Base-by-base conservation (phyloP, 805 yeast genomes). In the Saccharomycopsis selenospora region DNA sequence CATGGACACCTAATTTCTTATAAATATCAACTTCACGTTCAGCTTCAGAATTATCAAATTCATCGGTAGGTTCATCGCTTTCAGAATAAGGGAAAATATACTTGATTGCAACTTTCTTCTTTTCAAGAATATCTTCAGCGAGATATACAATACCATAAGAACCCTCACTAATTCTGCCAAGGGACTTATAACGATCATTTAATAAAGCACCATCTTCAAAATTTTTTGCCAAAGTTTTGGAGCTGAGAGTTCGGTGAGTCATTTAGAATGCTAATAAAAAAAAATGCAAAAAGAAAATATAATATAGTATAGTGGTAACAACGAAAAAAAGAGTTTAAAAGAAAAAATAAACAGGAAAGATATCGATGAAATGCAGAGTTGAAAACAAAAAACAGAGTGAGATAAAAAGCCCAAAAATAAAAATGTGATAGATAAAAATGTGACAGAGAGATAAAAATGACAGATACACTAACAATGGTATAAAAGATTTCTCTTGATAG, bases 131-230 rank as follows among this genome's bases (percentile, higher is more conserved):
- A 63, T 91, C 96, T 58, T 79, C 80, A 7, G 96, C 97, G 23
- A 91, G 72, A 2, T 95, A 80, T 6, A 91, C 98, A 42, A 85
- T 76, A 45, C 98, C 98, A 64, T 87, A 91, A 0, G 97, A 87
- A 26, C 98, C 98, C 63, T 87, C 90, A 60, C 90, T 86, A 51
- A 91, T 77, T 60, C 81, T 86, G 50, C 77, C 79, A 20, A 88
- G 71, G 57, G 82, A 82, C 50, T 70, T 67, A 66, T 88, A 91
- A 48, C 85, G 70, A 47, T 71, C 71, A 51, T 80, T 74, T 49
- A 87, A 68, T 41, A 84, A 69, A 17, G 69, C 69, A 43, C 76
- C 75, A 38, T 43, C 38, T 44, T 72, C 76, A 56, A 52, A 52
- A 18, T 46, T 17, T 13, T 18, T 26, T 10, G 47, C 46, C 4